Percentiles rank a stretch among this genome's conserved stretches.
phyloP scores from a whole-genome alignment of 306 rosid species.

The Prinsepia uniflora region DNA sequence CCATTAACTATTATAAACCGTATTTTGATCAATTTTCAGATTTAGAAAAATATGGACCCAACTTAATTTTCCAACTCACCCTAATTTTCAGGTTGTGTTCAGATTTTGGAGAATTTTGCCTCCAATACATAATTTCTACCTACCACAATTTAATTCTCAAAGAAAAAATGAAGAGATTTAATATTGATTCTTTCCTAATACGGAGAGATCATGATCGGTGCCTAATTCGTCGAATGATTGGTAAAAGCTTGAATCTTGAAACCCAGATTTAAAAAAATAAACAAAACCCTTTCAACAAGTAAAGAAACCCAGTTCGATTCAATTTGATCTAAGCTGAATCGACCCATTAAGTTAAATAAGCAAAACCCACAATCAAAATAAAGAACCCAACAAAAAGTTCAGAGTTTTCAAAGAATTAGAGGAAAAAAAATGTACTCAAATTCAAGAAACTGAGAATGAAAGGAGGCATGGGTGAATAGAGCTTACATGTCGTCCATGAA shows the following conservation, averaged over 20 bases:
- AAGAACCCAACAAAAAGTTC: not conserved
- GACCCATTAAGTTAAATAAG: not conserved
- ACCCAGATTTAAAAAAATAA: not conserved
- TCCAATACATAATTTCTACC: too few relatives aligned
- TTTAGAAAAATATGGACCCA: not conserved
- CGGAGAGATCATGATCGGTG: not conserved
- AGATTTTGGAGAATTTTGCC: too few relatives aligned
- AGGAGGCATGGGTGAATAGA: not conserved
- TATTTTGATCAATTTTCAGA: not conserved
- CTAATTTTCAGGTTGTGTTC: too few relatives aligned
- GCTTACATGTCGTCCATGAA: constrained; percentile 91
- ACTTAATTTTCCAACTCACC: not conserved
- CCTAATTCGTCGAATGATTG: not conserved
- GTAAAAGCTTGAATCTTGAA: not conserved
- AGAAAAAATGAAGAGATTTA: not conserved
- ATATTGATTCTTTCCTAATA: not conserved
- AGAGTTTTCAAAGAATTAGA: not conserved
- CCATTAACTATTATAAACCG: not conserved
- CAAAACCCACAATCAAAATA: not conserved
- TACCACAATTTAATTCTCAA: not conserved
- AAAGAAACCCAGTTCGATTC: not conserved
- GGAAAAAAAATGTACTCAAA: not conserved
- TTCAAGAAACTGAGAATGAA: not conserved
- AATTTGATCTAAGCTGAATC: not conserved
- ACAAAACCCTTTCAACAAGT: not conserved